These are phyloP conservation scores for Phyllosticta ampelicida DNA, from an alignment of 2,329 filamentous ascomycete genomes.

Conservation along the genomic window DNA sequence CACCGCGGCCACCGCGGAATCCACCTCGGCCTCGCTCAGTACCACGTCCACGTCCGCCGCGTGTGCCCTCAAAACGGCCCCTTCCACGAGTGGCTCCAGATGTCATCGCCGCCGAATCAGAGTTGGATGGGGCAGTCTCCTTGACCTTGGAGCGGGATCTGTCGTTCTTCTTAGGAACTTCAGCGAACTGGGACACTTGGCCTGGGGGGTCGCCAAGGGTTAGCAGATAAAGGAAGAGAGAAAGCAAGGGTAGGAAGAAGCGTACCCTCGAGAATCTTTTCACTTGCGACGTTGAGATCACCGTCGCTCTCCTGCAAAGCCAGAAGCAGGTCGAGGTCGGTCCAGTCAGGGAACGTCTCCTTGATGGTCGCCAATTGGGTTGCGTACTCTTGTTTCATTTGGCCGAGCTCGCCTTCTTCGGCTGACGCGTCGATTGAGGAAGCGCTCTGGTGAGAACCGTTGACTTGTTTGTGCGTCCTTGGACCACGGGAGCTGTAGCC, in stretches of 20 bases:
- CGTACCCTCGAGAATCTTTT: constrained; percentile 70
- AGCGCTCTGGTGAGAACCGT: constrained; percentile 57
- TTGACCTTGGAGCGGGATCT: constrained; percentile 61
- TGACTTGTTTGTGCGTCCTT: constrained; percentile 42
- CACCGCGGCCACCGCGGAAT: constrained; percentile 50
- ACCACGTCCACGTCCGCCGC: constrained; percentile 49
- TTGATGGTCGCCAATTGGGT: constrained; percentile 70
- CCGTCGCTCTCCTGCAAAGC: constrained; percentile 81
- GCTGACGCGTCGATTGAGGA: constrained; percentile 51
- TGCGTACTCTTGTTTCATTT: constrained; percentile 84
- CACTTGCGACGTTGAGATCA: constrained; percentile 60
- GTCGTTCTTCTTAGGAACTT: constrained; percentile 72
- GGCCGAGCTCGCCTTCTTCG: constrained; percentile 81
- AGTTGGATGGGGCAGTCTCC: constrained; percentile 46
- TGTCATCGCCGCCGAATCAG: constrained; percentile 25
- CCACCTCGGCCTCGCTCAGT: constrained; percentile 45
- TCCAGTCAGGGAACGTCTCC: constrained; percentile 93
- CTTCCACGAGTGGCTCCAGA: constrained; percentile 4
- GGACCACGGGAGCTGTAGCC: constrained; percentile 47
- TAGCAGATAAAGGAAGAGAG: constrained; percentile 14
- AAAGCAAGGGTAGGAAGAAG: not conserved
- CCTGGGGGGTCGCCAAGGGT: constrained; percentile 38
- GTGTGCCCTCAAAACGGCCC: constrained; percentile 27
- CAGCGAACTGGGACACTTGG: constrained; percentile 71
- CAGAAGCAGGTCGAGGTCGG: constrained; percentile 86